These are phyloP conservation scores for Nematocida minor DNA, from an alignment of 371 early-diverging fungal species.

Conservation along the genomic window DNA sequence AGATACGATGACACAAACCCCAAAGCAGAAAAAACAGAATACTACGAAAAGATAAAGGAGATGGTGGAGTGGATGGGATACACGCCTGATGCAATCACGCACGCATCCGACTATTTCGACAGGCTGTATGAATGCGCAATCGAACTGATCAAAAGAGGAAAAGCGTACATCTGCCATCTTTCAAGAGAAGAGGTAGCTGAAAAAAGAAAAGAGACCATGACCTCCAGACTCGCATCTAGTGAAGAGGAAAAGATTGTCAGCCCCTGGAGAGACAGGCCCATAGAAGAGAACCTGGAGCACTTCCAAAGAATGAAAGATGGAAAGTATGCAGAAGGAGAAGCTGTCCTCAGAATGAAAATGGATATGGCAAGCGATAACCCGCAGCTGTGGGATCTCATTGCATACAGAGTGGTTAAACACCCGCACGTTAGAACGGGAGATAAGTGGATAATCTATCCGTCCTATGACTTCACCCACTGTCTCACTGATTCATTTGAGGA, in stretches of 20 bases:
- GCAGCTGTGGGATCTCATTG: constrained; percentile 95
- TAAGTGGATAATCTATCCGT: constrained; percentile 93
- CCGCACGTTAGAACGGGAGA: constrained; percentile 78
- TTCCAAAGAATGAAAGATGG: constrained; percentile 96
- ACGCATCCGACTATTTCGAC: constrained; percentile 87
- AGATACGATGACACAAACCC: constrained; percentile 99
- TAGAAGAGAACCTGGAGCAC: constrained; percentile 79
- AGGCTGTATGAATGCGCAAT: constrained; percentile 60
- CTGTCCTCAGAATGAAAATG: constrained; percentile 96
- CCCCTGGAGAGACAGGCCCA: constrained; percentile 80
- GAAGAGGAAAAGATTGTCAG: constrained; percentile 81
- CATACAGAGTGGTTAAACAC: constrained; percentile 84
- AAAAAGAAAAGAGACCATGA: constrained; percentile 69
- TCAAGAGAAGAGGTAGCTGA: constrained; percentile 82
- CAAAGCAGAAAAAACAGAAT: constrained; percentile 87
- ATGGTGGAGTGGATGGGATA: constrained; percentile 93
- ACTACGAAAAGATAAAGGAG: constrained; percentile 86
- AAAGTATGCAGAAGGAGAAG: constrained; percentile 80
- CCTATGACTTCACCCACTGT: constrained; percentile 98
- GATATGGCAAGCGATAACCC: constrained; percentile 86
- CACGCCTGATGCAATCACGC: constrained; percentile 80
- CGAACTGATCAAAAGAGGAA: constrained; percentile 76
- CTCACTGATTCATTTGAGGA: constrained; percentile 96
- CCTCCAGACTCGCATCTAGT: constrained; percentile 17
- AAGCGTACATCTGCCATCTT: constrained; percentile 93